These are phyloP conservation scores for maize (Zea mays) DNA, from an alignment of 176 grass and related monocot genomes.

Conservation along the genomic window DNA sequence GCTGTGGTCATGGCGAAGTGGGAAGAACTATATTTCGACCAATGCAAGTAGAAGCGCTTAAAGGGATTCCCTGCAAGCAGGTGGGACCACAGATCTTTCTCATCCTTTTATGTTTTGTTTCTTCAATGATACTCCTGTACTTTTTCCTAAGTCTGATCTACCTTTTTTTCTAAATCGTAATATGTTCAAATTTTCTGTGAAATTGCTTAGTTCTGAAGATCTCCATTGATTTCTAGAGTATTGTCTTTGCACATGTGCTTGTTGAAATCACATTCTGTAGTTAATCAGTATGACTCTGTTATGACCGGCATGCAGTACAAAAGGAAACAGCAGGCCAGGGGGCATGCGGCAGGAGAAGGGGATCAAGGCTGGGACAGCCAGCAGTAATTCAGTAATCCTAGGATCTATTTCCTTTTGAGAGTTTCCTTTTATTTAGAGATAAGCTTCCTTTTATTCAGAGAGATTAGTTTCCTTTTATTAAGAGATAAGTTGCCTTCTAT, in stretches of 20 bases:
- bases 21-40: constrained; percentile 88
- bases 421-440: too few species aligned
- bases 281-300: constrained; percentile 3
- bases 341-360: too few species aligned
- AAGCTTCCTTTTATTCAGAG: too few species aligned
- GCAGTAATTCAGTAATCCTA: too few species aligned
- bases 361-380: too few species aligned
- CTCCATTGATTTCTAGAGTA: neutral
- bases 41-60: constrained; percentile 70
- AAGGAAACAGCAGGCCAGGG: too few species aligned
- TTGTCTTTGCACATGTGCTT: neutral
- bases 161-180: neutral
- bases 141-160: neutral
- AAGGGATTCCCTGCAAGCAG: constrained; percentile 84
- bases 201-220: neutral
- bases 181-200: neutral
- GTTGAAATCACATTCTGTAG: constrained; percentile 1
- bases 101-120: neutral
- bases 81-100: constrained; percentile 40
- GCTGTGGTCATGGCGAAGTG: constrained; percentile 92
- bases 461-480: too few species aligned
- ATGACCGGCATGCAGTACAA: too few species aligned
- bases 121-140: neutral
- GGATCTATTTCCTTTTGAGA: too few species aligned
- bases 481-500: too few species aligned